Conservation (phyloP, 768 basidiomycete genomes). For the Boletus vermiculosoides region DNA sequence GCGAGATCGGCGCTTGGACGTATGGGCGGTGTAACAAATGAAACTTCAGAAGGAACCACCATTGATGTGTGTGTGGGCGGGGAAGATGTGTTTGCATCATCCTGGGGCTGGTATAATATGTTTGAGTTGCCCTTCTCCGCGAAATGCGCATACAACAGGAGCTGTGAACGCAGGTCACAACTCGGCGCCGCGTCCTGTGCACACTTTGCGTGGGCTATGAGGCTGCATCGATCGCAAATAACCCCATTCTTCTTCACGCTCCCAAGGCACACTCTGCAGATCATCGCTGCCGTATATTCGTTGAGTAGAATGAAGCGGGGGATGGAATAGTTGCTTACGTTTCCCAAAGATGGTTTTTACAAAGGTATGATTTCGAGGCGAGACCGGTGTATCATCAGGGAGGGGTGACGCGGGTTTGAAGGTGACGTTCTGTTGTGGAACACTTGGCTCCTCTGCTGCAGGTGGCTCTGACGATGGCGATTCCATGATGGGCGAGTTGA, state of each 20-base stretch:
- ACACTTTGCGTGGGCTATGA: conserved; percentile 84
- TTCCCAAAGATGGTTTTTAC: conserved; percentile 93
- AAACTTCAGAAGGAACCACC: conserved; percentile 56
- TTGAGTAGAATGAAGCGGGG: conserved; percentile 1
- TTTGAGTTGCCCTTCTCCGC: conserved; percentile 66
- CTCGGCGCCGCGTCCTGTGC: conserved; percentile 70
- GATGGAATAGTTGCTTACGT: conserved; percentile 53
- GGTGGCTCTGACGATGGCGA: conserved; percentile 47
- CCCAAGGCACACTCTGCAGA: conserved; percentile 78
- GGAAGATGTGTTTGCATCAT: conserved; percentile 32
- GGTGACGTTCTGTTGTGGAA: conserved; percentile 40
- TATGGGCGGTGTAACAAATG: conserved; percentile 47
- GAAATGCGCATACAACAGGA: conserved; percentile 76
- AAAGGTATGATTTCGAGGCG: conserved; percentile 74
- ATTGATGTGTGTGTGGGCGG: conserved; percentile 23
- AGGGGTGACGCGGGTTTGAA: conserved; percentile 34
- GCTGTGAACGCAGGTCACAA: conserved; percentile 78
- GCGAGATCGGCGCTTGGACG: conserved; percentile 49
- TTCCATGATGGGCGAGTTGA: conserved; percentile 32
- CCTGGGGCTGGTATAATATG: conserved; percentile 52
- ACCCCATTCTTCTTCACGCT: conserved; percentile 85
- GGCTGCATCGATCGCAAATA: conserved; percentile 84
- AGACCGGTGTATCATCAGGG: conserved; percentile 41
- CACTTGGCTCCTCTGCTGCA: conserved; percentile 40
- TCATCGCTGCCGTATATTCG: conserved; percentile 57